A percentile compares a stretch with the other conserved stretches of the same genome.
Evolutionary conservation across 257 asterid genomes (phyloP).

Genomic region (Plantago ovata): DNA sequence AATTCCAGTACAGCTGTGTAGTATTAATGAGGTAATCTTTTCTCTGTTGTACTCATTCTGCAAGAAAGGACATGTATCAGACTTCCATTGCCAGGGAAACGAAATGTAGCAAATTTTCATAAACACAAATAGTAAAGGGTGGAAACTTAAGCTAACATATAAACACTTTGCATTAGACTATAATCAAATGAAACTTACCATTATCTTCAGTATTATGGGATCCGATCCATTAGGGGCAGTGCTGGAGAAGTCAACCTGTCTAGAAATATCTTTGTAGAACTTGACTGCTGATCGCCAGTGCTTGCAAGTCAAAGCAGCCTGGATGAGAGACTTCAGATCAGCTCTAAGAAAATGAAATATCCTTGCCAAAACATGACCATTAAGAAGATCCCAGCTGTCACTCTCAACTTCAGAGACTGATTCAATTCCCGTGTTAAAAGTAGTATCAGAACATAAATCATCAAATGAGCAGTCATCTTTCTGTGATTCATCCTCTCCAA

Average conservation of each 20-base stretch:
- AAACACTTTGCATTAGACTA: neutral
- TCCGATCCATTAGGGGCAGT: constrained; percentile 64
- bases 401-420: constrained; percentile 38
- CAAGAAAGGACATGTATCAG: constrained; percentile 29
- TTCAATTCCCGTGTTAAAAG: constrained; percentile 38
- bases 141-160: constrained; percentile 1
- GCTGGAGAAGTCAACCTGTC: constrained; percentile 66
- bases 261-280: constrained; percentile 57
- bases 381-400: constrained; percentile 71
- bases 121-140: neutral
- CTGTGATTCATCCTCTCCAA: constrained; percentile 43
- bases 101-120: neutral
- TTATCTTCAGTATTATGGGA: constrained; percentile 48
- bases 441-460: constrained; percentile 51
- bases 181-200: constrained; percentile 47
- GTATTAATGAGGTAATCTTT: constrained; percentile 61
- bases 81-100: constrained; percentile 6
- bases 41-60: constrained; percentile 81
- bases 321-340: constrained; percentile 69
- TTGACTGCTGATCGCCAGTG: constrained; percentile 74
- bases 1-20: constrained; percentile 79
- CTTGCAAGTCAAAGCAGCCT: constrained; percentile 82
- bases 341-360: constrained; percentile 88
- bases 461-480: constrained; percentile 58
- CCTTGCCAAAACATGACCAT: constrained; percentile 74